phyloP scores from a whole-genome alignment of 441 rosid genomes.

The Rhodomyrtus psidioides region DNA sequence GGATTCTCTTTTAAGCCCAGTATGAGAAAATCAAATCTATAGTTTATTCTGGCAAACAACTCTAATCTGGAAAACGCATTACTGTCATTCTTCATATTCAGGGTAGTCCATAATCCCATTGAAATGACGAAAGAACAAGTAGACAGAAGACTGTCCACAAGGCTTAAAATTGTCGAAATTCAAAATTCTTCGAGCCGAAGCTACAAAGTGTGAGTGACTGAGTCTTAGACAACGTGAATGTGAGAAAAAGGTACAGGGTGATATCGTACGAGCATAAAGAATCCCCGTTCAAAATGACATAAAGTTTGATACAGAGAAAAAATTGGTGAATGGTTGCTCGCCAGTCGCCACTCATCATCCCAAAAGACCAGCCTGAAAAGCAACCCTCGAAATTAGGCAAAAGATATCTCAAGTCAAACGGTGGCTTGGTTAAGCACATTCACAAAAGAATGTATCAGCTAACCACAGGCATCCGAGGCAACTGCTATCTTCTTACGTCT shows the following conservation, averaged over 20 bases:
- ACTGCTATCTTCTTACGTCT: background rate
- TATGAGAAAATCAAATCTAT: background rate
- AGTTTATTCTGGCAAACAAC: background rate
- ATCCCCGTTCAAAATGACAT: background rate
- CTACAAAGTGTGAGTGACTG: background rate
- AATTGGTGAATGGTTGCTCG: background rate
- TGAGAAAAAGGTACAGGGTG: background rate
- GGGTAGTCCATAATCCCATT: background rate
- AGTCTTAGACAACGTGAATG: background rate
- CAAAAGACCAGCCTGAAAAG: background rate
- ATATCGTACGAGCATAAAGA: background rate
- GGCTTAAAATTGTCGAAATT: background rate
- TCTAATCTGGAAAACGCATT: background rate
- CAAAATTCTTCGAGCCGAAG: background rate
- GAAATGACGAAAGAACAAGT: background rate
- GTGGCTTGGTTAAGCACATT: background rate
- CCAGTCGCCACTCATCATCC: background rate
- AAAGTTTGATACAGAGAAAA: background rate
- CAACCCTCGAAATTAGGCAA: background rate
- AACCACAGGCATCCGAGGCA: background rate
- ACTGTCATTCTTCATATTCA: background rate
- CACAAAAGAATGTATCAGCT: background rate
- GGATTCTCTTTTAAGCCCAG: background rate
- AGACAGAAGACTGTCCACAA: background rate
- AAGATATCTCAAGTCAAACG: background rate